Evolutionary conservation across 1,284 basidiomycete genomes (phyloP), one percentile per base, ranked within the genome.

Genomic region (Rhizopogon parksii): DNA sequence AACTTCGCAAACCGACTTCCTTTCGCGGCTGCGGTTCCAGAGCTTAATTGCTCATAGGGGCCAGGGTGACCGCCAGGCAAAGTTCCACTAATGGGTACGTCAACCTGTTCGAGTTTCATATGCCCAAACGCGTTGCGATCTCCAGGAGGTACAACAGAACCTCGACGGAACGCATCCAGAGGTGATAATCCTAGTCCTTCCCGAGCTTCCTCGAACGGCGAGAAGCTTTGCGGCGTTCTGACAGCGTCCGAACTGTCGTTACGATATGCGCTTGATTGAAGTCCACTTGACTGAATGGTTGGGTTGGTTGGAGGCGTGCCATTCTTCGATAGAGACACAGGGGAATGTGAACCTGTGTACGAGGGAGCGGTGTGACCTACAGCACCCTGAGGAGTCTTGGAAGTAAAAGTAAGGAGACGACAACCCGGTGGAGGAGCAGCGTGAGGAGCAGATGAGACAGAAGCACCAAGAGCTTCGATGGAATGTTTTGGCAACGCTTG

Each of bases 1-100:
- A 88, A 88, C 62, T 88, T 90, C 30, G 86, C 87, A 63, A 90
- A 85, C 25, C 87, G 80, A 62, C 87, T 89, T 30, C 86, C 86
- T 65, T 82, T 87, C 30, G 71, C 73, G 35, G 72, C 66, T 14
- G 76, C 72, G 60, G 77, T 71, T 15, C 72, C 72, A 35, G 68
- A 67, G 36, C 55, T 49, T 3, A 50, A 50, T 34, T 58, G 39
- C 43, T 74, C 71, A 21, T 70, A 63, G 40, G 63, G 56, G 35
- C 61, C 57, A 27, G 63, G 52, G 17, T 61, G 50, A 34, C 56
- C 48, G 3, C 52, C 57, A 36, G 53, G 21, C 5, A 24, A 24
- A 24, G 21, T 24, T 36, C 48, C 40, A 6, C 53, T 38, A n/a
- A 65, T 67, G 34, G 39, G 6, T 17, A 49, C 32, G n/a, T 50